These are phyloP conservation scores for Beauveria medogensis DNA, from an alignment of 2,329 filamentous ascomycete genomes.

Conservation along the genomic window DNA sequence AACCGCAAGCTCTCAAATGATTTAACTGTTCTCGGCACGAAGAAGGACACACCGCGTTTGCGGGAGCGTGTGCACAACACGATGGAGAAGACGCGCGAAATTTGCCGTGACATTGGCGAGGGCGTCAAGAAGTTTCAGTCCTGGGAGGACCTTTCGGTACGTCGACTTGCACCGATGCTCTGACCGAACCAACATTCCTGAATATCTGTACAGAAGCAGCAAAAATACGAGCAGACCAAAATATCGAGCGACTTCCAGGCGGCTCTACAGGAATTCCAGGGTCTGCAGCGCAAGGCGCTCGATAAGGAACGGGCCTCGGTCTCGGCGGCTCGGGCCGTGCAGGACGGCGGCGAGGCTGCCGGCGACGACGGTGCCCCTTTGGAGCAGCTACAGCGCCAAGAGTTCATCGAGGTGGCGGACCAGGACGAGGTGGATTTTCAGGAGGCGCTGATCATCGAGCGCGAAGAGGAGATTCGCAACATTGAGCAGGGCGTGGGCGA, in stretches of 20 bases:
- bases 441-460: slow-evolving; percentile 88
- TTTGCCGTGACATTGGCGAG: slow-evolving; percentile 88
- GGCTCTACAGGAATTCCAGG: slow-evolving; percentile 83
- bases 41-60: slow-evolving; percentile 82
- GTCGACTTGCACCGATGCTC: not conserved
- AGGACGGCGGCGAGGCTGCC: slow-evolving; percentile 50
- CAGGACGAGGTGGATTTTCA: slow-evolving; percentile 98
- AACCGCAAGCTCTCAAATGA: slow-evolving; percentile 80
- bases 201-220: slow-evolving; percentile 59
- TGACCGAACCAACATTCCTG: not conserved
- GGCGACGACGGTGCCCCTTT: slow-evolving; percentile 24
- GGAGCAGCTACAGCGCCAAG: slow-evolving; percentile 53
- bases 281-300: slow-evolving; percentile 78
- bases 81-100: slow-evolving; percentile 75
- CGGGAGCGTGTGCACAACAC: slow-evolving; percentile 84
- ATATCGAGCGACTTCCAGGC: slow-evolving; percentile 88
- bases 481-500: slow-evolving; percentile 96
- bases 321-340: slow-evolving; percentile 70
- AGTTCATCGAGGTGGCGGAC: slow-evolving; percentile 72
- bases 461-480: slow-evolving; percentile 92
- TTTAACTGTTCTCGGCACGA: slow-evolving; percentile 77
- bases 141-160: slow-evolving; percentile 76
- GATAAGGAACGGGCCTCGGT: slow-evolving; percentile 89
- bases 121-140: slow-evolving; percentile 85
- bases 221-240: slow-evolving; percentile 95